Evolutionary conservation across 495 filamentous ascomycete genomes (phyloP), one percentile per base, ranked within the genome.

Genomic region (Neurospora sp.): DNA sequence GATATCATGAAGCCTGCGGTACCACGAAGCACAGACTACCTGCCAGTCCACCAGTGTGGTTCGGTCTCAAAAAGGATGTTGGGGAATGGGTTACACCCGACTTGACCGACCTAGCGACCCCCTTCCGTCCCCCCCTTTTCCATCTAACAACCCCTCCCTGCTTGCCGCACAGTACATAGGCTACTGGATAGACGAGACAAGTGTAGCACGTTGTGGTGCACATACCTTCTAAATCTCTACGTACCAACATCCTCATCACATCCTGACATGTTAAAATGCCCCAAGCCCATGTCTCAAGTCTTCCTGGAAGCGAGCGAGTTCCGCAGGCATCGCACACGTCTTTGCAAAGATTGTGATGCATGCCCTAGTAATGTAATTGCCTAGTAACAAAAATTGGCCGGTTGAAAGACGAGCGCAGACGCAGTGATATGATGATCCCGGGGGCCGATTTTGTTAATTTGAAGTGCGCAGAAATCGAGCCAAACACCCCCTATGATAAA

Each of bases 241-340:
- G 53, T 61, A 27, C 53, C 53, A 31, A 61, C 53, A 61, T 18
- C 6, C 11, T 61, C 53, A 9, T 61, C 53, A 61, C 53, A 61
- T 61, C 53, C 53, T 61, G 53, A 35, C 53, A 61, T 35, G 12
- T 61, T 9, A 61, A 9, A 61, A 61, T 61, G 61, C 68, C 70
- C 41, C 72, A 70, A 59, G 72, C 76, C 76, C 76, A 77, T 78
- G 76, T 76, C 73, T 53, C 72, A 70, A 27, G 40, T 12, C 41
- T 53, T 31, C 70, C 73, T 70, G 72, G 74, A 73, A 75, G 75
- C 59, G 74, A 72, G 70, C 70, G 40, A 72, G 73, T 72, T 72
- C 68, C 46, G n/a, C n/a, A n/a, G n/a, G n/a, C n/a, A n/a, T n/a
- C n/a, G n/a, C n/a, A n/a, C n/a, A n/a, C n/a, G n/a, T n/a, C n/a